Percentiles rank a stretch among this genome's conserved stretches.
Evolutionary conservation across 2,329 filamentous ascomycete species (phyloP).

Genomic region (Endoconidiophora laricicola): DNA sequence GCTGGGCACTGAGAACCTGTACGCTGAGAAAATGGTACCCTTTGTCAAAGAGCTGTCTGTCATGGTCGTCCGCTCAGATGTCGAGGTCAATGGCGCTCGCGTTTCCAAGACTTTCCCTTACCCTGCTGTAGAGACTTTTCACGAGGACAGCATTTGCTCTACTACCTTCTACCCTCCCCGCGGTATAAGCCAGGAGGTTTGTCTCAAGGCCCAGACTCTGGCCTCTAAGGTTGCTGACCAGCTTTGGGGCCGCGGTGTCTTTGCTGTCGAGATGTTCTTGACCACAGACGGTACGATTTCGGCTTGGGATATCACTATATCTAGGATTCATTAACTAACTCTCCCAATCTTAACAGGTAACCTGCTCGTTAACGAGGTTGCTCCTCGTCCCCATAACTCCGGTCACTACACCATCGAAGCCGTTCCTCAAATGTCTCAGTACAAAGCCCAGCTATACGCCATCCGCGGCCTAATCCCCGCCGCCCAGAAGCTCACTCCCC

Average conservation of each 20-base stretch:
- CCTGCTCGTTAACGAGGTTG: slow-evolving; percentile 74
- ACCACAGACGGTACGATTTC: slow-evolving; percentile 42
- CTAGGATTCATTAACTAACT: slow-evolving; percentile 8
- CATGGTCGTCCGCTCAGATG: slow-evolving; percentile 83
- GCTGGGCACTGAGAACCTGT: slow-evolving; percentile 55
- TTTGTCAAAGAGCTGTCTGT: slow-evolving; percentile 81
- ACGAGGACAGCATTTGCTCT: slow-evolving; percentile 91
- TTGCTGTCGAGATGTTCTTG: slow-evolving; percentile 93
- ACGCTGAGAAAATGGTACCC: slow-evolving; percentile 77
- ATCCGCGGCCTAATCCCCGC: slow-evolving; percentile 53
- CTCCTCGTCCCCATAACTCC: slow-evolving; percentile 70
- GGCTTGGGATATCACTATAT: slow-evolving; percentile 1
- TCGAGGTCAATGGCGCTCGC: slow-evolving; percentile 28
- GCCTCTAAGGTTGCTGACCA: slow-evolving; percentile 64
- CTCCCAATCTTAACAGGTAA: slow-evolving; percentile 22
- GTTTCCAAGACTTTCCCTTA: slow-evolving; percentile 48
- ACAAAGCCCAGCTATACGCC: slow-evolving; percentile 72
- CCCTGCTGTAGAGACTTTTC: slow-evolving; percentile 83
- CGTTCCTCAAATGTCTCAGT: slow-evolving; percentile 73
- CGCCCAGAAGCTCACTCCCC: slow-evolving; percentile 36
- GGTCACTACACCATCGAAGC: slow-evolving; percentile 94
- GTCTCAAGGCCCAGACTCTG: slow-evolving; percentile 52
- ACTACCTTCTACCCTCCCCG: slow-evolving; percentile 76
- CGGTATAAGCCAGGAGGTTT: slow-evolving; percentile 42
- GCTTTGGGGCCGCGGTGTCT: slow-evolving; percentile 79